These are phyloP conservation scores for Escovopsis sp. DNA, from an alignment of 2,329 filamentous ascomycete species.

Conservation along the genomic window DNA sequence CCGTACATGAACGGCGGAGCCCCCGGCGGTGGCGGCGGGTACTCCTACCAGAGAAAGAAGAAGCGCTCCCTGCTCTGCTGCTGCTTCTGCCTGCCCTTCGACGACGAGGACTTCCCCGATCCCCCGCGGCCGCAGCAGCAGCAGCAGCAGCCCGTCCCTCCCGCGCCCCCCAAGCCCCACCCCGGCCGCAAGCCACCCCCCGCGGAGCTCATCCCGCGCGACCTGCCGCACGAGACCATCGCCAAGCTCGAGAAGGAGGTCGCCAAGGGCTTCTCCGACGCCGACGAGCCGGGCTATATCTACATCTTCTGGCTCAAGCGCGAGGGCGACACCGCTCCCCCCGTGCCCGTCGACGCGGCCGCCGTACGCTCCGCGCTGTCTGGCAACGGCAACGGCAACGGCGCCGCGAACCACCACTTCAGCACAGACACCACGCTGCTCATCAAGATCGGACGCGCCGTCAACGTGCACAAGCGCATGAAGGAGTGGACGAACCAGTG, in stretches of 20 bases:
- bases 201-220: slow-evolving; percentile 46
- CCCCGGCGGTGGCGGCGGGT: not conserved
- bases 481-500: slow-evolving; percentile 93
- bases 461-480: slow-evolving; percentile 80
- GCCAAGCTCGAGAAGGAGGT: slow-evolving; percentile 64
- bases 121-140: slow-evolving; percentile 9
- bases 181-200: slow-evolving; percentile 13
- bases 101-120: slow-evolving; percentile 17
- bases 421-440: slow-evolving; percentile 36
- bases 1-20: too few species aligned
- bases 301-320: slow-evolving; percentile 98
- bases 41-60: slow-evolving; percentile 2
- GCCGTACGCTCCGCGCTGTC: slow-evolving; percentile 36
- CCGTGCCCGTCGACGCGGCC: slow-evolving; percentile 43
- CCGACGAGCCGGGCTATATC: slow-evolving; percentile 75
- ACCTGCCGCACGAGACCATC: slow-evolving; percentile 51
- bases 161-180: slow-evolving; percentile 12
- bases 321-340: slow-evolving; percentile 28
- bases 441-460: slow-evolving; percentile 51
- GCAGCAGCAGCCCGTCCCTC: slow-evolving; percentile 16
- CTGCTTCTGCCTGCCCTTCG: slow-evolving; percentile 36
- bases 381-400: slow-evolving; percentile 40
- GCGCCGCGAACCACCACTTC: slow-evolving; percentile 26
- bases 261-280: slow-evolving; percentile 50
- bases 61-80: slow-evolving; percentile 27